These are phyloP conservation scores for Trichosporon asahii DNA, from an alignment of 1,284 basidiomycete genomes.

Conservation along the genomic window DNA sequence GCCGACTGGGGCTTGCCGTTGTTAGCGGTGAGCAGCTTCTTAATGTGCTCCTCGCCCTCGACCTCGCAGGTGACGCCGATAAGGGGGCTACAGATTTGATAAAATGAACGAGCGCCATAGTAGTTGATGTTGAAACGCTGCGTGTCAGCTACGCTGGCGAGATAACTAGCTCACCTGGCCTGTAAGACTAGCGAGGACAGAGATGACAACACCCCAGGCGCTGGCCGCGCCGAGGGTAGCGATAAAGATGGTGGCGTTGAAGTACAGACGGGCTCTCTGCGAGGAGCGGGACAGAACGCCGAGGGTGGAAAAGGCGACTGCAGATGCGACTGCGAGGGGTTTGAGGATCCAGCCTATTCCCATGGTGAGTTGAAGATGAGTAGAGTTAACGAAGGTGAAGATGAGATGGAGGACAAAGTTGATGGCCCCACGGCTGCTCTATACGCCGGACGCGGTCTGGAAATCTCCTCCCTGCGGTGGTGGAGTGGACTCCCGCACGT, in stretches of 20 bases:
- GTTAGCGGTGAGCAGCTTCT: slow-evolving; percentile 57
- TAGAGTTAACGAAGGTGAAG: not conserved
- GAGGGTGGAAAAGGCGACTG: slow-evolving; percentile 44
- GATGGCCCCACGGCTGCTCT: slow-evolving; percentile 5
- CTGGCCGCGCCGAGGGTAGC: slow-evolving; percentile 70
- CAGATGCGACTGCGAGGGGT: slow-evolving; percentile 44
- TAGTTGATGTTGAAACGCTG: slow-evolving; percentile 79
- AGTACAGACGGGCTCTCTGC: slow-evolving; percentile 56
- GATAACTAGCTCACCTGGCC: slow-evolving; percentile 55
- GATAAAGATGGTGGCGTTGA: slow-evolving; percentile 69
- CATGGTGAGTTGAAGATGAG: not conserved
- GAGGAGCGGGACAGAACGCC: slow-evolving; percentile 41
- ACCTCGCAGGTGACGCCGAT: slow-evolving; percentile 71
- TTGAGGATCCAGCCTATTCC: slow-evolving; percentile 36
- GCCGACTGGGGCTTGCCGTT: slow-evolving; percentile 46
- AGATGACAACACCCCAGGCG: slow-evolving; percentile 69
- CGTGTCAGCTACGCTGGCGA: not conserved
- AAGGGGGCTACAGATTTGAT: slow-evolving; percentile 63
- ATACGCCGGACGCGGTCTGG: not conserved
- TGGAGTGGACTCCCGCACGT: not conserved
- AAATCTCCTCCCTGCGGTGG: slow-evolving; percentile 3
- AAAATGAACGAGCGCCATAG: slow-evolving; percentile 81
- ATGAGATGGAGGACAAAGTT: not conserved
- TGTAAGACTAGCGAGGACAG: slow-evolving; percentile 65
- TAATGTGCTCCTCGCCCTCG: slow-evolving; percentile 79